Evolutionary conservation across 192 early-diverging fungal species (phyloP).

Genomic region (Umbelopsis sp.): DNA sequence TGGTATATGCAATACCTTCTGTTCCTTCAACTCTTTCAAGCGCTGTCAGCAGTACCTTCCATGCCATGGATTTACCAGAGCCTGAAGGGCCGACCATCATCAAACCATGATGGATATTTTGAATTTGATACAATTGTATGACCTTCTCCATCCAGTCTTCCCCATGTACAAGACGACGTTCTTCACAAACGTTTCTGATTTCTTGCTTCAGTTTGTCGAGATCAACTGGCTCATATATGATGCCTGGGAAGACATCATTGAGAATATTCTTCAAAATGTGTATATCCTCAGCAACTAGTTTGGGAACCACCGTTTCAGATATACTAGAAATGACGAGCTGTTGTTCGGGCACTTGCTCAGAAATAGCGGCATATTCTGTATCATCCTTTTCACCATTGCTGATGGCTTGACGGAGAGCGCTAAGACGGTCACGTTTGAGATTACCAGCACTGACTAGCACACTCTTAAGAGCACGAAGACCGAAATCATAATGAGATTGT

Average conservation of each 20-base stretch:
- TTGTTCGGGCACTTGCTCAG: conserved; percentile 79
- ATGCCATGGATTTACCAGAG: conserved; percentile 93
- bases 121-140: conserved; percentile 97
- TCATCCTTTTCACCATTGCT: conserved; percentile 38
- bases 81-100: conserved; percentile 99
- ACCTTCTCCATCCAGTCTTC: conserved; percentile 95
- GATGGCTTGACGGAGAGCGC: conserved; percentile 49
- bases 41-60: conserved; percentile 90
- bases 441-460: conserved; percentile 99
- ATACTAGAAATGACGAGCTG: conserved; percentile 96
- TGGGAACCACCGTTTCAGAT: conserved; percentile 96
- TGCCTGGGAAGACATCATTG: conserved; percentile 92
- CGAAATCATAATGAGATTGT: conserved; percentile 99
- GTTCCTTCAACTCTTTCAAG: conserved; percentile 86
- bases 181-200: conserved; percentile 75
- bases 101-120: conserved; percentile 96
- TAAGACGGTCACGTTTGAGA: conserved; percentile 85
- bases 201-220: conserved; percentile 74
- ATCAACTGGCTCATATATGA: conserved; percentile 80
- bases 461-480: conserved; percentile 97
- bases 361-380: conserved; percentile 54
- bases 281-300: conserved; percentile 98
- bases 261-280: conserved; percentile 82
- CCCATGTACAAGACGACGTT: conserved; percentile 74
- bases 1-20: conserved; percentile 92